Conservation (phyloP, 371 early-diverging fungal species). For the Zychaea mexicana region DNA sequence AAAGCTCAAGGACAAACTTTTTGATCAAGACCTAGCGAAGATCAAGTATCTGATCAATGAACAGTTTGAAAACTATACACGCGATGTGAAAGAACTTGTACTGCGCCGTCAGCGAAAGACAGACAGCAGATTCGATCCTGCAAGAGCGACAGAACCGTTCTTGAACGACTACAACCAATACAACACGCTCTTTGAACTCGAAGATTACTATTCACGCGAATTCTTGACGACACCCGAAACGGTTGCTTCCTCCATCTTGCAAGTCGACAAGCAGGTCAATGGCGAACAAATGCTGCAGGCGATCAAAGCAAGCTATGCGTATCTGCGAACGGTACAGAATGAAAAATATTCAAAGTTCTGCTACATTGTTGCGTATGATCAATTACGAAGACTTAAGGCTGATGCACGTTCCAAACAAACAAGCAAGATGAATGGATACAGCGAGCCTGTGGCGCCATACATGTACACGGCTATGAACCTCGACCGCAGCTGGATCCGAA, state of each 20-base stretch:
- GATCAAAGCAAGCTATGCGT: conserved; percentile 31
- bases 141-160: conserved; percentile 1
- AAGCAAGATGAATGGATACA: conserved; percentile 11
- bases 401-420: conserved; percentile 17
- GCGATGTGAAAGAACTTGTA: conserved; percentile 14
- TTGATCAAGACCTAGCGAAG: conserved; percentile 24
- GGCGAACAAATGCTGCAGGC: conserved; percentile 10
- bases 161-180: conserved; percentile 19
- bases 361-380: conserved; percentile 29
- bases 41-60: conserved; percentile 16
- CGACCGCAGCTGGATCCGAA: conserved; percentile 17
- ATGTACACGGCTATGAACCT: conserved; percentile 23
- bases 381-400: conserved; percentile 25
- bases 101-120: conserved; percentile 10
- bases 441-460: conserved; percentile 13
- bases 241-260: conserved; percentile 8
- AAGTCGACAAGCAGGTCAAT: conserved; percentile 14
- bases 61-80: conserved; percentile 12
- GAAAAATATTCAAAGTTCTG: conserved; percentile 23
- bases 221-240: conserved; percentile 14
- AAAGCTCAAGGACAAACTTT: conserved; percentile 10
- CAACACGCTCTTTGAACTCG: conserved; percentile 30
- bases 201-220: conserved; percentile 34
- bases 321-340: conserved; percentile 14
- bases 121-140: conserved; percentile 29